Percentiles rank a stretch among this genome's conserved stretches.
Evolutionary conservation across 2,329 filamentous ascomycete species (phyloP).

Genomic region (Cordyceps cicadae): DNA sequence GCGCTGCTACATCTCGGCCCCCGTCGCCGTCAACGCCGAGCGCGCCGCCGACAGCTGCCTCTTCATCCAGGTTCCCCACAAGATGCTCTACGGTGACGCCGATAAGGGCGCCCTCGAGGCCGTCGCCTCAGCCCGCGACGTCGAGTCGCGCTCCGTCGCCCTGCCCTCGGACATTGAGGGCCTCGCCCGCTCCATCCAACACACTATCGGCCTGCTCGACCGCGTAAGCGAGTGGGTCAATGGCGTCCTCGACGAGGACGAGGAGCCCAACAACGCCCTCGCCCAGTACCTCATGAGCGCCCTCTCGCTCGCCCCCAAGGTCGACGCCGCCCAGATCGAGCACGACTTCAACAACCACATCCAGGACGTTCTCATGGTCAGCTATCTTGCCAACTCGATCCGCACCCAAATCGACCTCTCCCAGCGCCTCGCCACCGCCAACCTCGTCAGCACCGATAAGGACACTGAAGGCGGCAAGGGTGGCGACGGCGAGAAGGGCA

Average conservation of each 20-base stretch:
- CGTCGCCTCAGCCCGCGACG: conserved; percentile 72
- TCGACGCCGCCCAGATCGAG: conserved; percentile 83
- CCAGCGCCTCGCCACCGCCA: conserved; percentile 81
- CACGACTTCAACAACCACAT: conserved; percentile 99
- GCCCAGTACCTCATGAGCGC: conserved; percentile 95
- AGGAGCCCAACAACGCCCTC: conserved; percentile 78
- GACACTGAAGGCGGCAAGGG: conserved; percentile 38
- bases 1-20: conserved; percentile 88
- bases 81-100: conserved; percentile 77
- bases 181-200: conserved; percentile 76
- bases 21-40: conserved; percentile 90
- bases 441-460: conserved; percentile 45
- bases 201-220: conserved; percentile 83
- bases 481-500: conserved; percentile 32
- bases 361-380: conserved; percentile 96
- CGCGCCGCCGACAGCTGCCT: conserved; percentile 91
- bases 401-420: conserved; percentile 98
- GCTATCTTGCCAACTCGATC: conserved; percentile 97
- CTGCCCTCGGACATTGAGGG: conserved; percentile 84
- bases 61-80: conserved; percentile 95
- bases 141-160: conserved; percentile 62
- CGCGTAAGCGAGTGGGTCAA: conserved; percentile 87
- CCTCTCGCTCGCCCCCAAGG: conserved; percentile 88
- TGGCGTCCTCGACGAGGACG: conserved; percentile 88
- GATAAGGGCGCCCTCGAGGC: conserved; percentile 64